Evolutionary conservation across 345 rosid species (phyloP), one percentile per base, ranked within the genome.

Genomic region (Turnera subulata): DNA sequence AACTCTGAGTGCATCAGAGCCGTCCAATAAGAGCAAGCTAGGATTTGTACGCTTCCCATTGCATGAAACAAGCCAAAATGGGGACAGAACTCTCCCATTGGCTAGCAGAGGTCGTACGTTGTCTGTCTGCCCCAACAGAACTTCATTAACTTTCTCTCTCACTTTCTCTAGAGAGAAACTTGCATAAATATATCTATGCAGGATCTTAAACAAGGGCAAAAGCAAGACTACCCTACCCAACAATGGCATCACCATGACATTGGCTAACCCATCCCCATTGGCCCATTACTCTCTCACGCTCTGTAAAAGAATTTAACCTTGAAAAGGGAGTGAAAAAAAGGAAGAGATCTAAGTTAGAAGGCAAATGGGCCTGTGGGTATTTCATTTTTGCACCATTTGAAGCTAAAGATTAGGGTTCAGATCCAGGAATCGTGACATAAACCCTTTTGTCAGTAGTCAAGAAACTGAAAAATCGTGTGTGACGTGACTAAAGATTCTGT

Each of bases 401-500:
- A 45, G 40, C 42, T 39, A 55, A 24, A 46, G 22, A 38, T 66
- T 69, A 58, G 66, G 70, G 71, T 65, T 77, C 46, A 59, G 59
- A 40, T 56, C 55, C 40, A 40, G 19, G 61, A 61, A 76, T 74
- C 60, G 56, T 81, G 86, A 74, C 76, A 70, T 64, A 63, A 73
- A 69, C 76, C 63, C 81, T 69, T 76, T 68, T 78, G 81, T 84
- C 89, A 80, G 84, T 59, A 67, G 70, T 73, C 78, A 78, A 74
- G 73, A 78, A 29, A 75, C 75, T 65, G 73, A 75, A 80, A 72
- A 74, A 80, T 73, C 80, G 67, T 37, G 71, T 61, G 71, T 86
- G 95, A 84, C 84, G 86, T 78, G 75, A 80, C 84, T 78, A 80
- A 76, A 81, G 86, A 84, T 89, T 82, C 83, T 73, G 46, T 68